Percentiles rank a stretch among this genome's conserved stretches.
Evolutionary conservation across 192 early-diverging fungal species (phyloP).

Genomic region (Backusella luteola): DNA sequence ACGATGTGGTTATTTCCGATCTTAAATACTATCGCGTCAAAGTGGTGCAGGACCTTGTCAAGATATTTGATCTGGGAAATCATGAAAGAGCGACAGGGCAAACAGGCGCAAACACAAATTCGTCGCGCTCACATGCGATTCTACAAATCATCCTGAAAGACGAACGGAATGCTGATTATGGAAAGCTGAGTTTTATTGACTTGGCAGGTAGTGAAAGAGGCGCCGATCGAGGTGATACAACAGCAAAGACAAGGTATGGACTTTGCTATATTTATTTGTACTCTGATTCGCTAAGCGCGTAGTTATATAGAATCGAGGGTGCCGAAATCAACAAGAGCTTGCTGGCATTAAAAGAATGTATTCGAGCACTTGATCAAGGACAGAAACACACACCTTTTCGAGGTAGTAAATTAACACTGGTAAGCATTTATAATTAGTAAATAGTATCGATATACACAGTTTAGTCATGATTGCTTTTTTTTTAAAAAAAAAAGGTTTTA

Average conservation of each 20-base stretch:
- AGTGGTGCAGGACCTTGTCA: slow-evolving; percentile 77
- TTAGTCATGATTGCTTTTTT: not conserved
- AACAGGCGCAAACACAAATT: slow-evolving; percentile 92
- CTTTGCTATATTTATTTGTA: not conserved
- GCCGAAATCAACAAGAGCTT: slow-evolving; percentile 98
- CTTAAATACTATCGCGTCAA: slow-evolving; percentile 82
- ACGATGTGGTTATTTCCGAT: slow-evolving; percentile 87
- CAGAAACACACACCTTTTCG: slow-evolving; percentile 95
- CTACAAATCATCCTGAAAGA: slow-evolving; percentile 91
- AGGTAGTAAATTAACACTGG: slow-evolving; percentile 94
- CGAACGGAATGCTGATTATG: slow-evolving; percentile 51
- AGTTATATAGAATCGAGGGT: slow-evolving; percentile 81
- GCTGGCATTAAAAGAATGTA: slow-evolving; percentile 95
- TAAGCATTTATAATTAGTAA: slow-evolving; percentile 16
- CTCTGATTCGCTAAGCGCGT: not conserved
- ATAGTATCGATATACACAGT: not conserved
- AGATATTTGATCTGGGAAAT: slow-evolving; percentile 91
- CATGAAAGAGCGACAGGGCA: slow-evolving; percentile 86
- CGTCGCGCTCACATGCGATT: slow-evolving; percentile 96
- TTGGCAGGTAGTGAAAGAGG: slow-evolving; percentile 97
- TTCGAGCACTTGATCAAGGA: slow-evolving; percentile 91
- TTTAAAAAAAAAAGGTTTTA: slow-evolving; percentile 60
- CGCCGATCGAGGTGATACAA: slow-evolving; percentile 88
- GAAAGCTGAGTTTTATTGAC: slow-evolving; percentile 96
- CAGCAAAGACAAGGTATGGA: slow-evolving; percentile 79